These are phyloP conservation scores for Hordeum marinum DNA, from an alignment of 176 grass and related monocot species.

Conservation along the genomic window DNA sequence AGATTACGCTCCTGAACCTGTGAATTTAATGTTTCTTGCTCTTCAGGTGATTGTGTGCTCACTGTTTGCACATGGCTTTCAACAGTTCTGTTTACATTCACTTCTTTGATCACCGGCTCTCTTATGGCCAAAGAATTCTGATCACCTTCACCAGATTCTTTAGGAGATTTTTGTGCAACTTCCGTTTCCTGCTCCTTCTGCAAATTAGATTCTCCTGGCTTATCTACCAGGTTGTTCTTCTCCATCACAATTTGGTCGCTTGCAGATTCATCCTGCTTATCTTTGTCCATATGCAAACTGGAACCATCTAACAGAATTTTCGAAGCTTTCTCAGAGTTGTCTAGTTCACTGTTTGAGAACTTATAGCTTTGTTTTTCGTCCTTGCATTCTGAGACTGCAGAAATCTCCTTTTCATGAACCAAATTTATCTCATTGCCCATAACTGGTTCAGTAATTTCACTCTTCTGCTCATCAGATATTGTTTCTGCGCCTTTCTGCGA, in stretches of 20 bases:
- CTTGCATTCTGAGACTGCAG: background rate
- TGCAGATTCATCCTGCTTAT: conserved; percentile 25
- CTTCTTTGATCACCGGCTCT: conserved; percentile 26
- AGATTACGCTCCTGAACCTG: conserved; percentile 38
- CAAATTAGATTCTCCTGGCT: conserved; percentile 14
- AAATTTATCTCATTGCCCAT: conserved; percentile 21
- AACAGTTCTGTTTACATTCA: conserved; percentile 18
- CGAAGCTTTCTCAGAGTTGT: conserved; percentile 16
- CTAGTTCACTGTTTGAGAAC: background rate
- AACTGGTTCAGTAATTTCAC: conserved; percentile 31
- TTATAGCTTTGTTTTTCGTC: conserved; percentile 19
- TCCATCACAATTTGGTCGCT: conserved; percentile 13
- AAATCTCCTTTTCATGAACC: conserved; percentile 27
- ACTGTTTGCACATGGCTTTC: conserved; percentile 21
- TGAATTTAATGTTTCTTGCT: conserved; percentile 17
- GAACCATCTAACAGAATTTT: conserved; percentile 14
- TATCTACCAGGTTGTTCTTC: conserved; percentile 14
- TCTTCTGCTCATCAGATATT: conserved; percentile 17
- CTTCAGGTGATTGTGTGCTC: conserved; percentile 20
- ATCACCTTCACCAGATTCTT: conserved; percentile 24
- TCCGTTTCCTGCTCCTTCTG: conserved; percentile 14
- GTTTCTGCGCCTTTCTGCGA: conserved; percentile 15
- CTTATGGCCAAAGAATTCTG: conserved; percentile 9
- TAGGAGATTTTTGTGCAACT: conserved; percentile 9
- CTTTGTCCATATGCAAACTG: conserved; percentile 24